Evolutionary conservation across 129 eudicot genomes (phyloP).

Genomic region (Lonicera japonica): DNA sequence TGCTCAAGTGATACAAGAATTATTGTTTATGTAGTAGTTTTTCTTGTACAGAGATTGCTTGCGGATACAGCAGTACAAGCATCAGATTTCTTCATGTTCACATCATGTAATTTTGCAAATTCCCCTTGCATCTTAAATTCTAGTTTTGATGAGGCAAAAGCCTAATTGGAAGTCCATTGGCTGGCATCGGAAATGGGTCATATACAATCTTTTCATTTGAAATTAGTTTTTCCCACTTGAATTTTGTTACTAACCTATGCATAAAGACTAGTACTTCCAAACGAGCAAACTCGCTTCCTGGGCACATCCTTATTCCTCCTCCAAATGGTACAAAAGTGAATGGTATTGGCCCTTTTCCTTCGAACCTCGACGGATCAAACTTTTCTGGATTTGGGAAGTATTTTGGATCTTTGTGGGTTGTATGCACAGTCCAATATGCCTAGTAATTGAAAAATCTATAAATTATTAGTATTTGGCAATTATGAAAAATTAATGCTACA

Average conservation of each 20-base stretch:
- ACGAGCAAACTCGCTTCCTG: conserved; percentile 2
- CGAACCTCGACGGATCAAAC: background rate
- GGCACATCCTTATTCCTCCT: conserved; percentile 1
- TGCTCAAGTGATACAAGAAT: too few relatives aligned
- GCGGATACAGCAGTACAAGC: too few relatives aligned
- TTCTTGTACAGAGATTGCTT: too few relatives aligned
- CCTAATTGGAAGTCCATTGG: background rate
- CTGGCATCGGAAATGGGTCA: background rate
- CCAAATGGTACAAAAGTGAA: conserved; percentile 4
- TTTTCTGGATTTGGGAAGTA: background rate
- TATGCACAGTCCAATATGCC: background rate
- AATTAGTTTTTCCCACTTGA: background rate
- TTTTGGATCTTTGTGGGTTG: background rate
- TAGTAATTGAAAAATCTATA: background rate
- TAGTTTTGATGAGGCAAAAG: background rate
- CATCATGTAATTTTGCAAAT: too few relatives aligned
- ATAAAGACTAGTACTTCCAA: background rate
- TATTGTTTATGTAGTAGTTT: too few relatives aligned
- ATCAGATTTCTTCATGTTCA: too few relatives aligned
- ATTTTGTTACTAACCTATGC: background rate
- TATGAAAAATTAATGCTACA: background rate
- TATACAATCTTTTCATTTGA: background rate
- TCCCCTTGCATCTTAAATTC: too few relatives aligned
- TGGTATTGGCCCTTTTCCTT: background rate
- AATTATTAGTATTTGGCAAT: background rate